Conservation (phyloP, 768 basidiomycete species). For the Suillus cothurnatus region DNA sequence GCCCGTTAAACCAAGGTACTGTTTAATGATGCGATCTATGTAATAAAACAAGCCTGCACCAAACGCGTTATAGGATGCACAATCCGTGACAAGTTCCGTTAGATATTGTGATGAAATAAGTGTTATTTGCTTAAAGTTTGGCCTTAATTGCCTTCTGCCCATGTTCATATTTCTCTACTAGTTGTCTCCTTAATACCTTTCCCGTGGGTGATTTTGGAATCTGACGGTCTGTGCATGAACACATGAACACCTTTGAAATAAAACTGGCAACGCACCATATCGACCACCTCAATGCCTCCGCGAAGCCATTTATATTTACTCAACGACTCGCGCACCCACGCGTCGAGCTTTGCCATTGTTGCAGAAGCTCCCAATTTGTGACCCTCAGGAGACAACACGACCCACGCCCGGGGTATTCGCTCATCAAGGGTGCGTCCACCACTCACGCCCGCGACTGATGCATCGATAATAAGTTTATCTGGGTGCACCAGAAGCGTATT, state of each 20-base stretch:
- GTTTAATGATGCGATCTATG: not conserved
- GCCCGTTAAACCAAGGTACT: too few species aligned
- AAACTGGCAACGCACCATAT: slow-evolving; percentile 47
- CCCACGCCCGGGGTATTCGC: slow-evolving; percentile 77
- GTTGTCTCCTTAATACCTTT: slow-evolving; percentile 62
- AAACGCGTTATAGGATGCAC: not conserved
- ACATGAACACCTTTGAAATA: slow-evolving; percentile 1
- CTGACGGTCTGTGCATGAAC: slow-evolving; percentile 32
- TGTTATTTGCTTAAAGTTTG: slow-evolving; percentile 23
- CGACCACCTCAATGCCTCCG: slow-evolving; percentile 69
- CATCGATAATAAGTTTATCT: slow-evolving; percentile 61
- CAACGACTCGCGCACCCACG: slow-evolving; percentile 62
- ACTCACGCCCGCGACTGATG: slow-evolving; percentile 70
- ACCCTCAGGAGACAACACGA: slow-evolving; percentile 64
- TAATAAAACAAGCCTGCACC: not conserved
- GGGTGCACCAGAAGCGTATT: slow-evolving; percentile 64
- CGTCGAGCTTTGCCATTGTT: slow-evolving; percentile 51
- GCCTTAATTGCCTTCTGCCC: slow-evolving; percentile 20
- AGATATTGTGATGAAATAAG: not conserved
- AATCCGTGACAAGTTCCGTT: not conserved
- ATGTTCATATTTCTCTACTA: slow-evolving; percentile 61
- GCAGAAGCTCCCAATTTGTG: slow-evolving; percentile 44
- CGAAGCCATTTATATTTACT: slow-evolving; percentile 79
- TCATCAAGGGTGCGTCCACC: slow-evolving; percentile 74
- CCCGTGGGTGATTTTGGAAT: slow-evolving; percentile 78